A percentile compares a stretch with the other conserved stretches of the same genome.
Conservation (phyloP, 495 filamentous ascomycete genomes). For the Endocarpon pusillum region DNA sequence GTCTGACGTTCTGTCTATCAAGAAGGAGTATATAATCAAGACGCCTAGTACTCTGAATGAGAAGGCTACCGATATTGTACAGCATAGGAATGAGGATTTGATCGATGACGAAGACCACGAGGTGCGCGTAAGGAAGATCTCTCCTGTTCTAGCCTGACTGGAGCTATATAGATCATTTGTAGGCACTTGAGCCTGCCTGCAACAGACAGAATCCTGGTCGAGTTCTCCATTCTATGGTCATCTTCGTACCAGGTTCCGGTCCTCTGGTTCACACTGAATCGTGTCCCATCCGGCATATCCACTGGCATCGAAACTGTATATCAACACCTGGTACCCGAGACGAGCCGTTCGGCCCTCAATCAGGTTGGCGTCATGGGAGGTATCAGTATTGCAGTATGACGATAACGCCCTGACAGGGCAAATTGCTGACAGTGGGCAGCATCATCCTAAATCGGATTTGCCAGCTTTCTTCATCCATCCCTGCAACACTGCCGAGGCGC, state of each 20-base stretch:
- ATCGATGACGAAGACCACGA: no score
- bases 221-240: constrained; percentile 22
- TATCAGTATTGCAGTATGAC: constrained; percentile 58
- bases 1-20: no score
- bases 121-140: no score
- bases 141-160: no score
- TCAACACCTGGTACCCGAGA: constrained; percentile 46
- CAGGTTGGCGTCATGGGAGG: constrained; percentile 50
- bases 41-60: no score
- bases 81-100: no score
- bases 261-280: constrained; percentile 37
- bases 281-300: constrained; percentile 40
- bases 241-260: constrained; percentile 34
- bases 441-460: constrained; percentile 58
- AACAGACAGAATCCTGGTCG: no score
- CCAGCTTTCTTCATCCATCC: constrained; percentile 74
- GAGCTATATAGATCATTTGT: no score
- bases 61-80: no score
- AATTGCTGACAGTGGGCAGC: constrained; percentile 35
- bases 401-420: constrained; percentile 6
- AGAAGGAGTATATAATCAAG: no score
- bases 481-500: constrained; percentile 66
- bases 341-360: constrained; percentile 38
- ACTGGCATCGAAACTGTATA: constrained; percentile 53
- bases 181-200: no score